Percentiles rank a stretch among this genome's conserved stretches.
phyloP scores from a whole-genome alignment of 2,329 filamentous ascomycete genomes.

The Cephalotrichum gorgonifer region DNA sequence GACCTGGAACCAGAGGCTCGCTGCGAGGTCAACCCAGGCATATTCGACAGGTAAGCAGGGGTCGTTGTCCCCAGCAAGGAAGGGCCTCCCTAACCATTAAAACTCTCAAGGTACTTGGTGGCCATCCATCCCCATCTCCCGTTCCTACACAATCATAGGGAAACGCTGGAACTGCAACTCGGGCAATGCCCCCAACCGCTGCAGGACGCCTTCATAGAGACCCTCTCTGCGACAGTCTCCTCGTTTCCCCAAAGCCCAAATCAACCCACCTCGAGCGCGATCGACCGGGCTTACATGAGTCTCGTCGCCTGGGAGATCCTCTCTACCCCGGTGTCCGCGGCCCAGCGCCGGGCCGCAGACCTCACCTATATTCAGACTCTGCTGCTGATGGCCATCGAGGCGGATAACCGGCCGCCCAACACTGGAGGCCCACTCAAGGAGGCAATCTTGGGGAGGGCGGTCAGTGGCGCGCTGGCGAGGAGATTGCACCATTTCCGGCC shows the following conservation, averaged over 20 bases:
- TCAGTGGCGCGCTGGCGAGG: constrained; percentile 55
- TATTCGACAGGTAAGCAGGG: constrained; percentile 32
- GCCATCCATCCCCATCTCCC: constrained; percentile 59
- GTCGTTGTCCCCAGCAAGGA: neutral
- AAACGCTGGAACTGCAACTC: constrained; percentile 44
- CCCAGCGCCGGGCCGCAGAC: neutral
- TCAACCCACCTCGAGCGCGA: constrained; percentile 26
- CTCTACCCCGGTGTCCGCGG: neutral
- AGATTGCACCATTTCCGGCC: constrained; percentile 38
- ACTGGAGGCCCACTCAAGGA: constrained; percentile 36
- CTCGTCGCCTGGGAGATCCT: constrained; percentile 41
- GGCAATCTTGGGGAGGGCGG: constrained; percentile 52
- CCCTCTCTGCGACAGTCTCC: constrained; percentile 48
- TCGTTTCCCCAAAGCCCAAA: constrained; percentile 30
- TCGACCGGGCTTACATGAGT: constrained; percentile 33
- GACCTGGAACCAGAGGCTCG: constrained; percentile 13
- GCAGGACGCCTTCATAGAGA: constrained; percentile 54
- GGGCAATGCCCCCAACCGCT: constrained; percentile 44
- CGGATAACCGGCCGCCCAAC: constrained; percentile 43
- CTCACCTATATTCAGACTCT: constrained; percentile 54
- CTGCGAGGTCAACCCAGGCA: constrained; percentile 30
- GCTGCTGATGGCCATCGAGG: constrained; percentile 55
- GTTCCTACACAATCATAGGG: constrained; percentile 48
- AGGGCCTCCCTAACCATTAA: neutral
- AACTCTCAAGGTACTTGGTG: constrained; percentile 43